Base-by-base conservation (phyloP, 345 rosid species). In the Pugionium dolabratum region DNA sequence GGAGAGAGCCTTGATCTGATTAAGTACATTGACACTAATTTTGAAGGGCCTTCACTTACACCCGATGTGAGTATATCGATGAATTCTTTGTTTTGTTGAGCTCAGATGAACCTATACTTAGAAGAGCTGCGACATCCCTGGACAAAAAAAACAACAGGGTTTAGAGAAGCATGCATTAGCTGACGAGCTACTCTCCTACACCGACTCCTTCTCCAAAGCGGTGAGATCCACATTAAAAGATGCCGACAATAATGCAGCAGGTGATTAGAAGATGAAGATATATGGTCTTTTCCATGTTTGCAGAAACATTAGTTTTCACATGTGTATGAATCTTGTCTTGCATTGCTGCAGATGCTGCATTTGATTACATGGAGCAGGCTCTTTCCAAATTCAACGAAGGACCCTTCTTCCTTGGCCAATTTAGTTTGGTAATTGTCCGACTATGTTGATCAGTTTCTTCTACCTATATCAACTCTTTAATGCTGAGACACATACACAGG, bases 1-100 rank as follows among this genome's bases (percentile, higher is more conserved):
- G 98, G 97, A 48, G 97, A 93, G 83, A 90, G 97, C 73, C 82
- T 93, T 53, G 96, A 90, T 62, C 64, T 93, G 72, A 71, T 88
- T 11, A 85, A 82, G 64, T 93, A 90, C 66, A 52, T 90, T 10
- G 96, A 93, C 28, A 70, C 69, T 77, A 87, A 86, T 80, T 93
- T 93, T 27, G 80, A 88, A 71, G 98, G 96, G 63, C 90, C 91
- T 76, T 84, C 96, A 18, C 87, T 93, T 31, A 55, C 75, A 62
- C 94, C 94, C 6, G 50, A 74, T 54, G 97, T 90, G 77, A 80
- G 81, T 74, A 10, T 34, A 31, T 40, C 31, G 0, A 8, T 36
- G 31, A 28, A 9, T 31, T 27, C 3, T 46, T 64, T 50, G 27
- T 46, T 75, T 50, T 56, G 42, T 45, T 49, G 43, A 55, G 25